Conservation (phyloP, 2,329 filamentous ascomycete species). For the Neonectria hederae region DNA sequence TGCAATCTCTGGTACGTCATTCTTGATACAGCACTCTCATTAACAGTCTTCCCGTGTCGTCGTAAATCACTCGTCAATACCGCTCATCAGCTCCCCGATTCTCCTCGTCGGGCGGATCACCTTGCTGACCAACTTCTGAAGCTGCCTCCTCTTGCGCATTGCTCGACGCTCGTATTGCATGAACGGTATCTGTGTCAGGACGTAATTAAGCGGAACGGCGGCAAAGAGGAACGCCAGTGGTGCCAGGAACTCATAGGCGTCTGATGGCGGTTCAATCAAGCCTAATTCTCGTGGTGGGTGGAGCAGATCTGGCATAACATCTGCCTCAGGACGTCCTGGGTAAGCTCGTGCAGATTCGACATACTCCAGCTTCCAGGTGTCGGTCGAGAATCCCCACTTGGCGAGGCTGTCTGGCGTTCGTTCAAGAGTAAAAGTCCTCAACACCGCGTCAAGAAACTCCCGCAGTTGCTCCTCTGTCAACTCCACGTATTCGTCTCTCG, state of each 20-base stretch:
- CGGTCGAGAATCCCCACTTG: slow-evolving; percentile 19
- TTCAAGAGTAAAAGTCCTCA: slow-evolving; percentile 16
- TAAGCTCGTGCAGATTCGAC: neutral
- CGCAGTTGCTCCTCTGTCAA: slow-evolving; percentile 21
- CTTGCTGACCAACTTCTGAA: slow-evolving; percentile 12
- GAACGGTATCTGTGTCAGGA: slow-evolving; percentile 6
- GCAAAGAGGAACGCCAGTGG: slow-evolving; percentile 17
- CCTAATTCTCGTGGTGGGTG: neutral
- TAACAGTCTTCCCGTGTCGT: neutral
- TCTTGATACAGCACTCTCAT: neutral
- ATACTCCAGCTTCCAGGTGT: slow-evolving; percentile 21
- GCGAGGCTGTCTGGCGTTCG: slow-evolving; percentile 11
- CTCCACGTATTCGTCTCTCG: slow-evolving; percentile 12
- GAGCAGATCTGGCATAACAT: neutral
- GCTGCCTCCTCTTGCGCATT: slow-evolving; percentile 9
- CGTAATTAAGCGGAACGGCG: neutral
- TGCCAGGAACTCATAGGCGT: slow-evolving; percentile 23
- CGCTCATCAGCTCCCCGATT: neutral
- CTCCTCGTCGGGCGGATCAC: neutral
- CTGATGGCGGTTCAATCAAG: neutral
- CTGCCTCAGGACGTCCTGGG: neutral
- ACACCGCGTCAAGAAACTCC: slow-evolving; percentile 18
- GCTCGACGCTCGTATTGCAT: slow-evolving; percentile 13
- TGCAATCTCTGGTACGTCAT: neutral
- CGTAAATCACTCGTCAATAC: slow-evolving; percentile 6